Evolutionary conservation across 345 rosid species (phyloP), one percentile per base, ranked within the genome.

Genomic region (Erucastrum elatum): DNA sequence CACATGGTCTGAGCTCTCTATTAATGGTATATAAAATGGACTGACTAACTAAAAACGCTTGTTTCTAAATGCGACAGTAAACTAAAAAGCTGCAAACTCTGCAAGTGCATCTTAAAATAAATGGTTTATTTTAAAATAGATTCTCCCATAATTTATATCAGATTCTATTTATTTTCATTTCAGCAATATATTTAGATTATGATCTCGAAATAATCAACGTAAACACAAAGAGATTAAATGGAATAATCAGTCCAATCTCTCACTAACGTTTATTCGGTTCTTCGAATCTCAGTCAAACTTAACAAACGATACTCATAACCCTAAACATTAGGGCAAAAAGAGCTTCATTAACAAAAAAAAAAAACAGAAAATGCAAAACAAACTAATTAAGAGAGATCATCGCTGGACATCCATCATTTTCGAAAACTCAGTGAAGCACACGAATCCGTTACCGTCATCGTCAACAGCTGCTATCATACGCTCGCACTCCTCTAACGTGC

Each of bases 401-500:
- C 75, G 70, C 33, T 81, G 88, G 8, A 71, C 82, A 76, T 84
- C 92, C 99, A 95, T 93, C 97, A 95, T 90, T 1, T 81, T 82
- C 0, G 84, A 75, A 70, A 95, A 95, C 82, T 95, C 99, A 55
- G 80, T 87, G 78, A 91, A 95, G 80, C 98, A 91, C 27, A 95
- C 99, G 77, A 87, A 90, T 8, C 98, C 99, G 2, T 91, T 90
- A 15, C 89, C 88, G 29, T 87, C 88, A 73, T 76, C 88, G 77
- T 88, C 97, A 7, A 91, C 96, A 3, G 30, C 84, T 0, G 86
- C 90, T 82, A 95, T 90, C 98, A 93, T 95, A 29, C 93, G 89
- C 85, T 79, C 70, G 77, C 98, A 95, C 3, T 95, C 99, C 6
- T 90, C 96, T 21, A 95, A 79, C 81, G 97, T 86, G 88, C 94